These are phyloP conservation scores for Gaeumannomyces sp. DNA, from an alignment of 2,329 filamentous ascomycete genomes.

Conservation along the genomic window DNA sequence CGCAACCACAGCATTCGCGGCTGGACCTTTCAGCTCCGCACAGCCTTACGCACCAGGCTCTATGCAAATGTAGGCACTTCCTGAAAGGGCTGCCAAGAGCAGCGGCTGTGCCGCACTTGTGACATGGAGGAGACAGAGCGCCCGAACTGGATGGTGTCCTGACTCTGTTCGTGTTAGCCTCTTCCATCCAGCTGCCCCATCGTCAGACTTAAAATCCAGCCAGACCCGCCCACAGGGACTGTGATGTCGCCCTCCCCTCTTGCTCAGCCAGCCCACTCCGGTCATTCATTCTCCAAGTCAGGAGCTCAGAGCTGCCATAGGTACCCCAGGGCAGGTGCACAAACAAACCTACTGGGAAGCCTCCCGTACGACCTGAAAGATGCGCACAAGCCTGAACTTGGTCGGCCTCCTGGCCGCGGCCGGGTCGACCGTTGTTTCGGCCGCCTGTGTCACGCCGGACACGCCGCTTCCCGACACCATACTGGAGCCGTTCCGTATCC, in stretches of 20 bases:
- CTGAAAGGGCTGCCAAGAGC: too few species aligned
- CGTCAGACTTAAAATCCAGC: not conserved
- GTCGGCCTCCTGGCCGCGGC: constrained; percentile 17
- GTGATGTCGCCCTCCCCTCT: not conserved
- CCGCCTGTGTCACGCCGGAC: constrained; percentile 26
- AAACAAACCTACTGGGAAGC: not conserved
- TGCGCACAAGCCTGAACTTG: constrained; percentile 4
- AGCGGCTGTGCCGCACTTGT: too few species aligned
- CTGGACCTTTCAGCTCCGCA: not conserved
- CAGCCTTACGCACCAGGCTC: not conserved
- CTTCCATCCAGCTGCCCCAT: not conserved
- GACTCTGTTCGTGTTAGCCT: not conserved
- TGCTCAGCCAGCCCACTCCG: not conserved
- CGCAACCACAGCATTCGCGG: not conserved
- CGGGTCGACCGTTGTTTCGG: constrained; percentile 14
- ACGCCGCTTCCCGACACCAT: constrained; percentile 26
- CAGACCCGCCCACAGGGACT: not conserved
- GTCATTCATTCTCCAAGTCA: not conserved
- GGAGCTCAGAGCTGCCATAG: not conserved
- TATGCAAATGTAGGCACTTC: too few species aligned
- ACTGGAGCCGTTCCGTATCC: constrained; percentile 27
- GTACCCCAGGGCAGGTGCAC: not conserved
- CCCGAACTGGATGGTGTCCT: not conserved
- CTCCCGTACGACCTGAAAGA: not conserved
- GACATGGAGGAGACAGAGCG: not conserved